Evolutionary conservation across 1,139 yeast species (phyloP), one percentile per base, ranked within the genome.

Genomic region (Nematodospora anomalae): DNA sequence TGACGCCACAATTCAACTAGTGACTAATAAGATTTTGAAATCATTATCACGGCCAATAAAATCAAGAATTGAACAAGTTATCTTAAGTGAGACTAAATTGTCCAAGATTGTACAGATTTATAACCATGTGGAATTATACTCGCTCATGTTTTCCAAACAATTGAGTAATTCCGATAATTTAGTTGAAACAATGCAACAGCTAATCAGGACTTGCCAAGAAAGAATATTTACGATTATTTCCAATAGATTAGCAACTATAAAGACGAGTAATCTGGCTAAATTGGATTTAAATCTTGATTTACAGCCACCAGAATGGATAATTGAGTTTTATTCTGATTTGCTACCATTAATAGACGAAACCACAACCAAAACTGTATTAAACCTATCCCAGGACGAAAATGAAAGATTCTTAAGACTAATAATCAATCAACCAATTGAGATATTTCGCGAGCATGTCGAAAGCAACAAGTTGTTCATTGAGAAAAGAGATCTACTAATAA

Each of bases 271-370:
- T 37, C 62, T 61, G 49, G 69, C 77, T 2, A 67, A 67, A 40
- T 49, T 70, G 23, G 76, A 71, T 30, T 54, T 55, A 43, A 61
- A 65, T 41, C 64, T 64, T 28, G 81, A 78, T 36, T 62, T 83
- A 32, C 73, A 81, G 42, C 76, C 88, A 6, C 90, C 92, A 0
- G 88, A 82, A 45, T 84, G 92, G 94, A 58, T 83, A 11, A 65
- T 76, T 33, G 80, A 77, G 6, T 79, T 76, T 49, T 66, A 76
- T 45, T 55, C 74, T 1, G 79, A 71, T 22, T 59, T 76, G 13
- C 61, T 80, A 39, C 77, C 76, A 6, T 55, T 74, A 3, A 64
- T 78, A 37, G 83, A 78, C 46, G 66, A 62, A 36, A 51, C 55
- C 18, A 62, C 62, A n/a, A 54, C 62, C 6, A 53, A 56, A 10